Evolutionary conservation across 2,329 filamentous ascomycete species (phyloP), one percentile per base, ranked within the genome.

Genomic region (Sclerotinia minor): DNA sequence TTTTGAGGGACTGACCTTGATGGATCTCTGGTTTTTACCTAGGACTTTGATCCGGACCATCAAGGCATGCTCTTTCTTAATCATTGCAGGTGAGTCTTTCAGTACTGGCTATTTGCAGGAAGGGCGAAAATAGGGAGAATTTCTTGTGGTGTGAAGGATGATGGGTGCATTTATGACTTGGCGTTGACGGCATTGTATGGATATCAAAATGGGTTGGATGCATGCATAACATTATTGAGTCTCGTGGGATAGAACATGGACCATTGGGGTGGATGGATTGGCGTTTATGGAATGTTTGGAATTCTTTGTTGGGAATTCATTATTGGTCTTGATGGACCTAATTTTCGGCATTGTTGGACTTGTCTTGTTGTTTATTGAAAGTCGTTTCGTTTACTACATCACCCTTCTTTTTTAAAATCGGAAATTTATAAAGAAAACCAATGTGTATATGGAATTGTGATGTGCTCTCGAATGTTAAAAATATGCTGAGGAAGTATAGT

Each of bases 11-110:
- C 29, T 63, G n/a, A 52, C 59, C 45, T 63, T 63, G 32, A 63
- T 63, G 59, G 59, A 47, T 63, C 47, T 63, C 45, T 63, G 45
- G 59, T 63, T 63, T 63, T 63, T 50, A 63, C 59, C 59, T 8
- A 63, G 59, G 45, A 63, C 59, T 50, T 49, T 63, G 59, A 63
- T 63, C 59, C 59, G 59, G 59, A 63, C 29, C 59, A 63, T 50
- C 59, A 63, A 50, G 59, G 45, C 47, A 50, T n/a, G 29, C 11
- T 50, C n/a, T 21, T 32, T 63, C 47, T 38, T 11, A 52, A 38
- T 26, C 45, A 50, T 26, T 11, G 59, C 32, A 63, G 47, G 13
- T 52, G 19, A 9, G 45, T 21, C 26, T 26, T 26, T 13, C 15
- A 17, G 5, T 26, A 41, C 50, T 26, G n/a, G n/a, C 7, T 50